Evolutionary conservation across 2,329 filamentous ascomycete genomes (phyloP).

Genomic region (Myriosclerotinia scirpicola): DNA sequence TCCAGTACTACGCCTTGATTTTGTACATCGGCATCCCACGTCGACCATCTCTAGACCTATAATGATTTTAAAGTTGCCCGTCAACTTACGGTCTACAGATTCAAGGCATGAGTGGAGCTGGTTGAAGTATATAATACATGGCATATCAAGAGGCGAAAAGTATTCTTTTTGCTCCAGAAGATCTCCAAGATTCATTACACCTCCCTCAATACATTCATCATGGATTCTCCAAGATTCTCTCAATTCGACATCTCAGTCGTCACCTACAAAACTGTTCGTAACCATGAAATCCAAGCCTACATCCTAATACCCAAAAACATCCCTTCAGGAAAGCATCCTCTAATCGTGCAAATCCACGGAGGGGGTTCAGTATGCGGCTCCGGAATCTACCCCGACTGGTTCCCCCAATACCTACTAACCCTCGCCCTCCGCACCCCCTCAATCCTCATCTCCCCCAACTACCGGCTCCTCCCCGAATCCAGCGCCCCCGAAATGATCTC

Average conservation of each 20-base stretch:
- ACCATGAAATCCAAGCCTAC: constrained; percentile 1
- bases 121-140: not conserved
- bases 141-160: not conserved
- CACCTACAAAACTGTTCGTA: not conserved
- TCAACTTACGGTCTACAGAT: too few relatives aligned
- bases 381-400: not conserved
- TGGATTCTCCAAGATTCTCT: constrained; percentile 6
- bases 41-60: too few relatives aligned
- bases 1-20: too few relatives aligned
- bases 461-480: constrained; percentile 51
- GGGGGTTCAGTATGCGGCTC: not conserved
- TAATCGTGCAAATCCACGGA: not conserved
- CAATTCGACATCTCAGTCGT: not conserved
- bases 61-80: too few relatives aligned
- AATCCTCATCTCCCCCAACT: constrained; percentile 48
- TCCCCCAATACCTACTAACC: not conserved
- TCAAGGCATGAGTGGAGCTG: too few relatives aligned
- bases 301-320: not conserved
- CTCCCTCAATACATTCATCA: not conserved
- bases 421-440: not conserved
- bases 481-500: constrained; percentile 47
- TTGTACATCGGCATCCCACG: too few relatives aligned
- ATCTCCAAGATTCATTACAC: not conserved
- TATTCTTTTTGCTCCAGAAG: too few relatives aligned
- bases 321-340: not conserved